Percentiles rank a stretch among this genome's conserved stretches.
Conservation (phyloP, 768 basidiomycete genomes). For the Auriculariales sp. region DNA sequence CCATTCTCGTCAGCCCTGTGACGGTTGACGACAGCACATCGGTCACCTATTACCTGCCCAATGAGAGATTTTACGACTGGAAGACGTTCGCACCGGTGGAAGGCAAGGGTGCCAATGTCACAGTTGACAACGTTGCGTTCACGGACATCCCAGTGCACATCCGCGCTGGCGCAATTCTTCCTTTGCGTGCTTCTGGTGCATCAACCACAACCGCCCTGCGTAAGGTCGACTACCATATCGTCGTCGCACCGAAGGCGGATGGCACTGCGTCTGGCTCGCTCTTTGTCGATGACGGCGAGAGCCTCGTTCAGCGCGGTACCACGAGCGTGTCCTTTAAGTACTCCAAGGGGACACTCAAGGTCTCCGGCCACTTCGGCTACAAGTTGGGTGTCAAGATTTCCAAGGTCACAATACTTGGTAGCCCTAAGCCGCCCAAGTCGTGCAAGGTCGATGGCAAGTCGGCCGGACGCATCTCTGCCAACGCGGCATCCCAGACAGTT, state of each 20-base stretch:
- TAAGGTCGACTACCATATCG: constrained; percentile 41
- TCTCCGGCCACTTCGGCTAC: constrained; percentile 17
- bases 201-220: constrained; percentile 50
- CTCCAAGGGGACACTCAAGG: constrained; percentile 13
- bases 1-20: constrained; percentile 55
- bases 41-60: constrained; percentile 46
- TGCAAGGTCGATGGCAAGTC: background rate
- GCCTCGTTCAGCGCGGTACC: constrained; percentile 16
- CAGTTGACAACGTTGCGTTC: constrained; percentile 26
- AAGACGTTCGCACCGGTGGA: constrained; percentile 30
- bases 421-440: constrained; percentile 12
- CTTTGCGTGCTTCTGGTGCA: constrained; percentile 36
- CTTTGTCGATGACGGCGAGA: constrained; percentile 55
- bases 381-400: constrained; percentile 18
- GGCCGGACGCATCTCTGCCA: constrained; percentile 17
- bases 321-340: constrained; percentile 18
- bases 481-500: constrained; percentile 26
- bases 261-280: constrained; percentile 38
- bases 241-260: constrained; percentile 39
- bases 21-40: constrained; percentile 44
- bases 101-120: constrained; percentile 25
- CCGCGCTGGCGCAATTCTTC: constrained; percentile 42
- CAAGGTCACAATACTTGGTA: constrained; percentile 19
- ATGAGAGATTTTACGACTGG: constrained; percentile 56
- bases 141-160: constrained; percentile 51